phyloP scores from a whole-genome alignment of 148 eudicot species.

The Spergularia bocconei region DNA sequence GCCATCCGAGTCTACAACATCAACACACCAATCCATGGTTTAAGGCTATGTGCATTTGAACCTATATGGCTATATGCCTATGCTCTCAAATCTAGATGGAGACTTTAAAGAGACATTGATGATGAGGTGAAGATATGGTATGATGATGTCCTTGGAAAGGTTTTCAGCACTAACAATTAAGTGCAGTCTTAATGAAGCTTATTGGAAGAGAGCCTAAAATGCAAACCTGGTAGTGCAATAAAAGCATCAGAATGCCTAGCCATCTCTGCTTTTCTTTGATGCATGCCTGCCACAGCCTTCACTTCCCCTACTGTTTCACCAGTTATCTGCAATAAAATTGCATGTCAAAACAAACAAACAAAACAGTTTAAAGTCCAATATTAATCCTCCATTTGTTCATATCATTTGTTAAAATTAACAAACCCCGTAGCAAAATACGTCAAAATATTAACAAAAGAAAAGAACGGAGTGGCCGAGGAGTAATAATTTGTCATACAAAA shows the following conservation, averaged over 20 bases:
- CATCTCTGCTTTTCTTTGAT: slow-evolving; percentile 99
- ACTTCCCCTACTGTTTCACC: slow-evolving; percentile 99
- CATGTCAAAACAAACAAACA: slow-evolving; percentile 18
- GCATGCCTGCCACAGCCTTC: slow-evolving; percentile 99
- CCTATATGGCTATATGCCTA: not conserved
- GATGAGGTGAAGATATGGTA: not conserved
- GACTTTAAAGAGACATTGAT: not conserved
- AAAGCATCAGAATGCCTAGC: slow-evolving; percentile 99
- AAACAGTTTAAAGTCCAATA: not conserved
- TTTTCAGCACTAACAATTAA: slow-evolving; percentile 14
- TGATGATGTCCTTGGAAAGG: not conserved
- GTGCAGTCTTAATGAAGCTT: slow-evolving; percentile 8
- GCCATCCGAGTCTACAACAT: no score
- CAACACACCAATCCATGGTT: no score
- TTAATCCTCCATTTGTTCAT: not conserved
- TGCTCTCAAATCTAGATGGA: not conserved
- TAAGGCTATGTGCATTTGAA: not conserved
- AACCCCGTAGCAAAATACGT: no score
- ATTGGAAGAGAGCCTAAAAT: slow-evolving; percentile 10
- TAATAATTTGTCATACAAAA: slow-evolving; percentile 6
- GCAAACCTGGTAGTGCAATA: slow-evolving; percentile 93
- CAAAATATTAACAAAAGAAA: no score
- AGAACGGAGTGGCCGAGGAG: no score
- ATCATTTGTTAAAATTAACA: no score
- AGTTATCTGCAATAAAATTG: slow-evolving; percentile 64